These are phyloP conservation scores for Borovskyia barvae DNA, from an alignment of 208 protist species.

Conservation along the genomic window DNA sequence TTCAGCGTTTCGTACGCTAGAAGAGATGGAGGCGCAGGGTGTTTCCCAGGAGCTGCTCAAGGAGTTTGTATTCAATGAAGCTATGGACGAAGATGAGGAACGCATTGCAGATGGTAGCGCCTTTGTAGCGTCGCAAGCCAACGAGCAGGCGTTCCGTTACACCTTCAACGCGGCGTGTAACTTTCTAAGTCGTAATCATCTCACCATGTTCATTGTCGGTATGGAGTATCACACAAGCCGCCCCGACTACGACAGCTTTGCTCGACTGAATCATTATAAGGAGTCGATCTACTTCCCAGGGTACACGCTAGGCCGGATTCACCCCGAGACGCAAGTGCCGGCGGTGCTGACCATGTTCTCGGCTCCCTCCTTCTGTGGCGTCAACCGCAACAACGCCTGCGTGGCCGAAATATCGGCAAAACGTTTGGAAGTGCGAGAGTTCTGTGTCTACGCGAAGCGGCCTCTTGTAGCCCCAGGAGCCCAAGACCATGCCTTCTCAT, in stretches of 20 bases:
- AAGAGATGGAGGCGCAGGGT: slow-evolving; percentile 33
- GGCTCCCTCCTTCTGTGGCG: slow-evolving; percentile 66
- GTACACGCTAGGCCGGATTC: slow-evolving; percentile 59
- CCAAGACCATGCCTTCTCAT: slow-evolving; percentile 72
- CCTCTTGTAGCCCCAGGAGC: slow-evolving; percentile 64
- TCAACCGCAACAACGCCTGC: slow-evolving; percentile 80
- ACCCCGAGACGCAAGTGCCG: slow-evolving; percentile 59
- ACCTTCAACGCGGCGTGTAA: slow-evolving; percentile 83
- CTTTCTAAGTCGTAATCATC: slow-evolving; percentile 67
- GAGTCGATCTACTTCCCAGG: slow-evolving; percentile 82
- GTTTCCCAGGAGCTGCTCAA: slow-evolving; percentile 25
- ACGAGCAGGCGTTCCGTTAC: slow-evolving; percentile 55
- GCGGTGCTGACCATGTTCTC: slow-evolving; percentile 75
- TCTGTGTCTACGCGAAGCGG: slow-evolving; percentile 39
- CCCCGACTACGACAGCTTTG: slow-evolving; percentile 71
- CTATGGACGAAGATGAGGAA: slow-evolving; percentile 85
- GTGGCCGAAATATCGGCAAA: slow-evolving; percentile 35
- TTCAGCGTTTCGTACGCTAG: slow-evolving; percentile 40
- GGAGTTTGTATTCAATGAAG: slow-evolving; percentile 79
- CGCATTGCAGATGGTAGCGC: slow-evolving; percentile 48
- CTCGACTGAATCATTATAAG: slow-evolving; percentile 66
- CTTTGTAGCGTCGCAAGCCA: slow-evolving; percentile 49
- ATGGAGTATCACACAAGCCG: slow-evolving; percentile 79
- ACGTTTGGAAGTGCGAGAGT: slow-evolving; percentile 51
- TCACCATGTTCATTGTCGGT: slow-evolving; percentile 63